Evolutionary conservation across 2,329 filamentous ascomycete species (phyloP), one percentile per base, ranked within the genome.

Genomic region (Neurospora crassa): DNA sequence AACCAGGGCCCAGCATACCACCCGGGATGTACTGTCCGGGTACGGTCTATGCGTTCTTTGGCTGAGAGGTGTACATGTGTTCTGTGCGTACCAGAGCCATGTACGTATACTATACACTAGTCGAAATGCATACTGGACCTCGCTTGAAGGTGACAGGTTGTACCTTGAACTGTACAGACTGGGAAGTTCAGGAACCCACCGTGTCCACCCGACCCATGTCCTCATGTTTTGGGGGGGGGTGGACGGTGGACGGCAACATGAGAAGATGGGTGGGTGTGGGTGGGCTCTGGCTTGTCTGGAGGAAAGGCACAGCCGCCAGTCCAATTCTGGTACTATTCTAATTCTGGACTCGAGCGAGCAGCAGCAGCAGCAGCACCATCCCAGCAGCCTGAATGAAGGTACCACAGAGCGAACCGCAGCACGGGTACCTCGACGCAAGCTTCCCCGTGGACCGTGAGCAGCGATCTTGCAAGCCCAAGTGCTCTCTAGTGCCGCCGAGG

Each of bases 101-200:
- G 34, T 37, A 37, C 34, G 34, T 37, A 37, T 37, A 37, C 29
- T 37, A 18, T 11, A 18, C 29, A 63, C 53, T 63, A 63, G 53
- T 63, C 24, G 16, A 37, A 63, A 63, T 81, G 78, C 84, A 42
- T 68, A 68, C 53, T 68, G 40, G 70, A 84, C 86, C 84, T 87
- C 84, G 86, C 83, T 84, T 82, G 53, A 79, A 82, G 80, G 79
- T 81, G 83, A 83, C 83, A 80, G 78, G 41, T 42, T 42, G 81
- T 80, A 78, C 75, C 75, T 75, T 75, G 76, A 69, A 47, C 67
- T 69, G 69, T 67, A 70, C 43, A 59, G 72, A 70, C 69, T 29
- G 6, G 67, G 69, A 53, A 71, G 74, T 69, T 72, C 72, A 73
- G 70, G 72, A 74, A 74, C 69, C 73, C 72, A 74, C 74, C 70